phyloP scores from a whole-genome alignment of 768 basidiomycete species.

The Leccinum truebloodii region DNA sequence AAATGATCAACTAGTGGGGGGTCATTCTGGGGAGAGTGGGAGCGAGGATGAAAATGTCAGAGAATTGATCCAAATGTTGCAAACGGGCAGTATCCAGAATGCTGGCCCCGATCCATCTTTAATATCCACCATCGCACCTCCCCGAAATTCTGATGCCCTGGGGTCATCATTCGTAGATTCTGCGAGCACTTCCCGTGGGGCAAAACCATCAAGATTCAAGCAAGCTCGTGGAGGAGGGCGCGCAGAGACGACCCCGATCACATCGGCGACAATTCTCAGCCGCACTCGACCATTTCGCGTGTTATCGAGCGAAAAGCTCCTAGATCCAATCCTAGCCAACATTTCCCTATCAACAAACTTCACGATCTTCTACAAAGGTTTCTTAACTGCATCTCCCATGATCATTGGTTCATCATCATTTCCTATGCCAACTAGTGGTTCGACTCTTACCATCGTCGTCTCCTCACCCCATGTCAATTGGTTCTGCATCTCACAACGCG shows the following conservation, averaged over 20 bases:
- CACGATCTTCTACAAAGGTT: conserved; percentile 2
- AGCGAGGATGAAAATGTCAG: conserved; percentile 52
- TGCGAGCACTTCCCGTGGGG: conserved; percentile 17
- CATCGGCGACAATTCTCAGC: conserved; percentile 33
- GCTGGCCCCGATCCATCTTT: conserved; percentile 40
- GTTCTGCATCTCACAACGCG: conserved; percentile 20
- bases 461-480: conserved; percentile 12
- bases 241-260: conserved; percentile 21
- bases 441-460: conserved; percentile 8
- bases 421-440: conserved; percentile 10
- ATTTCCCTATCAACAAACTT: conserved; percentile 19
- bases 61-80: conserved; percentile 53
- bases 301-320: conserved; percentile 29
- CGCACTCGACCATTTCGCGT: conserved; percentile 33
- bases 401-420: conserved; percentile 23
- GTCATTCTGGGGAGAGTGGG: conserved; percentile 50
- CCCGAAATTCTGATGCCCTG: not conserved
- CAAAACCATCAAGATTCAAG: conserved; percentile 52
- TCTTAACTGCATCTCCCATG: conserved; percentile 10
- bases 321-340: conserved; percentile 7
- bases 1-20: conserved; percentile 49
- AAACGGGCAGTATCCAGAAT: conserved; percentile 53
- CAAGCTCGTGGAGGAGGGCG: conserved; percentile 18
- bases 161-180: not conserved
- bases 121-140: not conserved